Evolutionary conservation across 352 stramenopile genomes (phyloP).

Genomic region (Phytophthora sojae): DNA sequence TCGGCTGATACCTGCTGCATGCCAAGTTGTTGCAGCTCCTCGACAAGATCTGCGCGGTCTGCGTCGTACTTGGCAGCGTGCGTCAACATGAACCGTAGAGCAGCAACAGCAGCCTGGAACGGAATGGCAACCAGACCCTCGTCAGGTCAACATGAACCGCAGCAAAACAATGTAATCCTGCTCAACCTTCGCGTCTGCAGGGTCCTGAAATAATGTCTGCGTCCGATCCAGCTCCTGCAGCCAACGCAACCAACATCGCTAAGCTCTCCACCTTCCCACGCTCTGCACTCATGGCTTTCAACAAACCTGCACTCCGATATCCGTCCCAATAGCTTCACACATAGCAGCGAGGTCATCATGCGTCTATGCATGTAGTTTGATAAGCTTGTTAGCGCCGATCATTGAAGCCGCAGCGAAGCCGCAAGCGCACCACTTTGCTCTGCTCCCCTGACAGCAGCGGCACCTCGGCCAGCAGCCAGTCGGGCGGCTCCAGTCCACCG

Average conservation of each 20-base stretch:
- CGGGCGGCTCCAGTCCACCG: conserved; percentile 65
- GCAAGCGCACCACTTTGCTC: conserved; percentile 27
- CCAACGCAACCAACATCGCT: neutral
- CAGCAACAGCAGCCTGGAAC: conserved; percentile 35
- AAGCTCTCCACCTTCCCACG: neutral
- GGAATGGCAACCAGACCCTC: neutral
- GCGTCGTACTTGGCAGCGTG: conserved; percentile 61
- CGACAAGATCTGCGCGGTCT: conserved; percentile 37
- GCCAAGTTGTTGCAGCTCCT: conserved; percentile 64
- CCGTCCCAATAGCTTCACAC: conserved; percentile 35
- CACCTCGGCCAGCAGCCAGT: conserved; percentile 67
- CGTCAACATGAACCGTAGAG: conserved; percentile 58
- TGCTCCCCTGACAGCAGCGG: conserved; percentile 43
- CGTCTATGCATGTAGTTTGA: conserved; percentile 5
- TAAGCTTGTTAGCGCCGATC: neutral
- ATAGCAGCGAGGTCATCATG: conserved; percentile 19
- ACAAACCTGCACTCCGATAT: conserved; percentile 40
- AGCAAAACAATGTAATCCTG: neutral
- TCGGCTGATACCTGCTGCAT: conserved; percentile 26
- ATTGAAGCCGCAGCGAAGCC: neutral
- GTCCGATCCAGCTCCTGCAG: conserved; percentile 30
- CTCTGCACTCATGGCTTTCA: neutral
- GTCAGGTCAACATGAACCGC: neutral
- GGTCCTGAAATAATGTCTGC: conserved; percentile 19
- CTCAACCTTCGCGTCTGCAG: conserved; percentile 34